Evolutionary conservation across 352 stramenopile genomes (phyloP), one percentile per base, ranked within the genome.

Genomic region (Globisporangium perplexum): DNA sequence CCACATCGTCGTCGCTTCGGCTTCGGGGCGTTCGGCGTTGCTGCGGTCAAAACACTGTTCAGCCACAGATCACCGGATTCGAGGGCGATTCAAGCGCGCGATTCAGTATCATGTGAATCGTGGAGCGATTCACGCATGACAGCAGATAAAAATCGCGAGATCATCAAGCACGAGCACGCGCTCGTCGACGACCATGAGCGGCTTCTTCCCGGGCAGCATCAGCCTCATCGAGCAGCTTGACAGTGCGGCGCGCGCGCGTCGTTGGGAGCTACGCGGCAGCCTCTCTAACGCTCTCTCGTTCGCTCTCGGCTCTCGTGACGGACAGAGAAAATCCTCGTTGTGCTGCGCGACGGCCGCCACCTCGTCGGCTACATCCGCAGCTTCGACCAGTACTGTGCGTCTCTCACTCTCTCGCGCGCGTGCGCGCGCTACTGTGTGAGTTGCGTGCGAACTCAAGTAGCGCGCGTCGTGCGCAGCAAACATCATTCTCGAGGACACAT

Each of bases 401-500:
- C 39, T 43, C 54, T 20, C 30, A 22, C 8, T 15, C 20, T 20
- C 1, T 31, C 12, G n/a, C n/a, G n/a, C n/a, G n/a, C n/a, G n/a
- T n/a, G n/a, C n/a, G n/a, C n/a, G n/a, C n/a, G 31, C 10, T 36
- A 12, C 11, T 38, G 11, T 12, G 33, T 12, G 33, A 18, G 11
- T 7, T n/a, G n/a, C n/a, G 33, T 39, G 1, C 33, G 3, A 18
- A 18, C 33, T 39, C 11, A 39, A 4, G 3, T 12, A 31, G 6
- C 4, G n/a, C n/a, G n/a, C n/a, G n/a, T n/a, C n/a, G n/a, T n/a
- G 28, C 55, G 38, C 57, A 94, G 84, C 86, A 24, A 99, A 99
- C 68, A 96, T 98, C 63, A 95, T 99, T 49, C 68, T 99, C 23
- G 87, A 98, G 68, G 90, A 98, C 65, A 98, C 94, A 50, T 96